Base-by-base conservation (phyloP, 176 grass and related monocot genomes). In the Tillandsia fasciculata region DNA sequence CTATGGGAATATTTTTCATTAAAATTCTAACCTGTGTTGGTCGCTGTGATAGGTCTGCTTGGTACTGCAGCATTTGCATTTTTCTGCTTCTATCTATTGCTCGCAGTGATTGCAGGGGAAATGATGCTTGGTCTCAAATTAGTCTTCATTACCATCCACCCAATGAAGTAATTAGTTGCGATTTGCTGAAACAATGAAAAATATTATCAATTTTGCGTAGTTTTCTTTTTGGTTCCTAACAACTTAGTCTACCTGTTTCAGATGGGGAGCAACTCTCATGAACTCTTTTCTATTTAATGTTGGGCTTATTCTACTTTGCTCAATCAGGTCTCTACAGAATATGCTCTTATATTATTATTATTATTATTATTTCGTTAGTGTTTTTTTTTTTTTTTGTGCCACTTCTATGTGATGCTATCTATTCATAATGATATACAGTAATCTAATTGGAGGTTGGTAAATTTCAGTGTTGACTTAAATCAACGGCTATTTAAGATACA, bases 241-340 rank as follows among this genome's bases (percentile, higher is more conserved):
- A 67, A 17, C 10, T 15, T 3, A 24, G 15, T 70, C 48, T 48
- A 66, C 70, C 81, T 84, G 51, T 84, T 87, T 65, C 77, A 99
- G 95, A 83, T 99, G 95, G 95, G 90, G 90, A 72, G 95, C 74
- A 67, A 99, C 95, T 26, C 72, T 99, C 12, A 99, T 99, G 95
- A 99, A 99, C 64, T 99, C 95, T 2, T 99, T 94, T 73, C 84
- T 99, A 50, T 99, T 99, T 77, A 99, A 99, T 80, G 90, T 99
- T 61, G 95, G 82, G 9, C 85, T 99, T 11, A 93, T 99, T 70
- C 90, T 99, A 78, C 95, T 99, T 59, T 94, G 95, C 67, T 99
- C 95, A 63, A 94, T 99, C 78, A 99, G 95, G 95, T 99, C 66
- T 73, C 64, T 17, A 58, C 13, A 24, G 3, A 2, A 76, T n/a